phyloP scores from a whole-genome alignment of 1,139 yeast species.

The Yarrowia galli region DNA sequence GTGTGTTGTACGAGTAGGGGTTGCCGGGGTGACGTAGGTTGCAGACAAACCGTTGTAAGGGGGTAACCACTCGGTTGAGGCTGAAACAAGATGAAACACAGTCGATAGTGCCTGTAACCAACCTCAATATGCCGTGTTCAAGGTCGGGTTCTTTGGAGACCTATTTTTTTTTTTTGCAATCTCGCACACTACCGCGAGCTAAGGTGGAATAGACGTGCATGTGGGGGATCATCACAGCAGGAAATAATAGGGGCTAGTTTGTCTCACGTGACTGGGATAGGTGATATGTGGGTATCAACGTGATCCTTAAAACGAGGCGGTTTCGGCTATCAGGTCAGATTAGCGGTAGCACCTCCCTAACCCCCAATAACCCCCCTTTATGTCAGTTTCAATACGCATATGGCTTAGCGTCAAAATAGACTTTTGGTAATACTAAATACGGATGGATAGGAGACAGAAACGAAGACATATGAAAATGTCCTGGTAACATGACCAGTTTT shows the following conservation, averaged over 20 bases:
- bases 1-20: too few relatives aligned
- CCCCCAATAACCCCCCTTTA: neutral
- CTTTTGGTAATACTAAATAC: neutral
- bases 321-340: neutral
- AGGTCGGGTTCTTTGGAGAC: neutral
- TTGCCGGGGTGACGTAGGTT: too few relatives aligned
- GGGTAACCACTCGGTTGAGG: neutral
- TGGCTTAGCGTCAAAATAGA: conserved; percentile 24
- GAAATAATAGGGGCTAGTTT: conserved; percentile 3
- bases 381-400: conserved; percentile 1
- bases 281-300: neutral
- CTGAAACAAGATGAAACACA: neutral
- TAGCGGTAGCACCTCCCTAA: neutral
- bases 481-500: neutral
- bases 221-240: conserved; percentile 8
- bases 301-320: neutral
- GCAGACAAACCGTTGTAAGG: too few relatives aligned
- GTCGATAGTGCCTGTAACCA: neutral
- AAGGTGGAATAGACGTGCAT: conserved; percentile 17
- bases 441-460: conserved; percentile 12
- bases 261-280: neutral
- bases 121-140: neutral
- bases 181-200: conserved; percentile 22
- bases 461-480: neutral
- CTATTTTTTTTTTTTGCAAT: conserved; percentile 21